Evolutionary conservation across 164 flowering plant species (phyloP).

Genomic region (Macadamia integrifolia): DNA sequence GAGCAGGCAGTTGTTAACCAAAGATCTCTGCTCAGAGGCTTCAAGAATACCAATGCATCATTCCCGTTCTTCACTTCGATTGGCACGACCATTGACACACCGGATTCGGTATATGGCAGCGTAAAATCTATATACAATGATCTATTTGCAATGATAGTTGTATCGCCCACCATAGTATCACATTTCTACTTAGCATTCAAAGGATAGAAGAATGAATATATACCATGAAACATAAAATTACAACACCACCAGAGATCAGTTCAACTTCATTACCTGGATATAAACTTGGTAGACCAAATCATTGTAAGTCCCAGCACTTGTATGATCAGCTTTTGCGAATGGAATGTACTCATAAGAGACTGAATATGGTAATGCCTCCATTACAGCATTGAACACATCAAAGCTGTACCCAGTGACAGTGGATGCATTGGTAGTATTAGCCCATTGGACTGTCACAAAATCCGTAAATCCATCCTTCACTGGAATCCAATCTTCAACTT

Average conservation of each 20-base stretch:
- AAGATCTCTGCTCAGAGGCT: constrained; percentile 11
- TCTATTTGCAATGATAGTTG: constrained; percentile 22
- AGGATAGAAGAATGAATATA: too few species aligned
- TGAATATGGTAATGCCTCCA: constrained; percentile 1
- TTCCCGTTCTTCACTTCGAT: constrained; percentile 11
- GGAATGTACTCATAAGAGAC: constrained; percentile 5
- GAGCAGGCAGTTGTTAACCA: constrained; percentile 10
- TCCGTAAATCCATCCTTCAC: constrained; percentile 1
- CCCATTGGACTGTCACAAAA: neutral
- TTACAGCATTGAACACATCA: constrained; percentile 3
- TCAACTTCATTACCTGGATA: neutral
- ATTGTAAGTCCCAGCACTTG: neutral
- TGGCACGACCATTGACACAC: constrained; percentile 28
- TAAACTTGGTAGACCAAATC: constrained; percentile 4
- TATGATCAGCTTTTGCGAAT: neutral
- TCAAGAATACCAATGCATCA: constrained; percentile 20
- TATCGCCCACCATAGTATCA: constrained; percentile 28
- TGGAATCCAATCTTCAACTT: constrained; percentile 7
- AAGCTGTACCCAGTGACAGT: neutral
- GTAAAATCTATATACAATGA: constrained; percentile 24
- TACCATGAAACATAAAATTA: too few species aligned
- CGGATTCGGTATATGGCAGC: constrained; percentile 21
- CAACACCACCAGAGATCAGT: neutral
- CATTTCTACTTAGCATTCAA: constrained; percentile 7
- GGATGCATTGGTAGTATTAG: neutral